phyloP scores from a whole-genome alignment of 2,329 filamentous ascomycete genomes.

The Exophiala phaeomuriformis region DNA sequence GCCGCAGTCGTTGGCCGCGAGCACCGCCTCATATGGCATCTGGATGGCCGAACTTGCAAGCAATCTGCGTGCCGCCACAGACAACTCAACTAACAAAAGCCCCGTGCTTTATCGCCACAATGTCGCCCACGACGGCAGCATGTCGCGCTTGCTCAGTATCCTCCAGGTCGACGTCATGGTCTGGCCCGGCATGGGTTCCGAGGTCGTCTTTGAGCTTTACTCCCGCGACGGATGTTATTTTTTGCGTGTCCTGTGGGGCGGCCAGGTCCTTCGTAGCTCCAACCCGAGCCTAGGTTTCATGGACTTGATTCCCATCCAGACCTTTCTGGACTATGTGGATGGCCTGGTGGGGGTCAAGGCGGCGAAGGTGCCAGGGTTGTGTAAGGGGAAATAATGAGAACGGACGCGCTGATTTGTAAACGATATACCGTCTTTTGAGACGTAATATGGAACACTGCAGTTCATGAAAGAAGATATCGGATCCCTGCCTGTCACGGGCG shows the following conservation, averaged over 20 bases:
- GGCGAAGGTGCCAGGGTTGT: slow-evolving; percentile 37
- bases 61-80: slow-evolving; percentile 53
- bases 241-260: slow-evolving; percentile 64
- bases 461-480: no score
- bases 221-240: slow-evolving; percentile 43
- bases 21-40: slow-evolving; percentile 58
- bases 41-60: slow-evolving; percentile 65
- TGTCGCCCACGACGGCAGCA: slow-evolving; percentile 69
- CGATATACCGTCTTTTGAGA: no score
- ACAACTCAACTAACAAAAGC: slow-evolving; percentile 31
- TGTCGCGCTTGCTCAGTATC: slow-evolving; percentile 60
- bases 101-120: slow-evolving; percentile 61
- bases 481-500: no score
- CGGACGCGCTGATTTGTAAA: neutral
- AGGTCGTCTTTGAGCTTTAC: slow-evolving; percentile 71
- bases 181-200: slow-evolving; percentile 76
- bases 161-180: slow-evolving; percentile 70
- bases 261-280: slow-evolving; percentile 58
- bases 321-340: slow-evolving; percentile 63
- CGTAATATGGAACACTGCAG: no score
- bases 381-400: slow-evolving; percentile 12
- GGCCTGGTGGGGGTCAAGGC: slow-evolving; percentile 54
- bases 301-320: slow-evolving; percentile 63
- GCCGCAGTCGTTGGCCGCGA: slow-evolving; percentile 54
- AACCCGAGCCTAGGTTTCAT: slow-evolving; percentile 60